Evolutionary conservation across 805 yeast species (phyloP).

Genomic region (Sugiyamaella smithiae): DNA sequence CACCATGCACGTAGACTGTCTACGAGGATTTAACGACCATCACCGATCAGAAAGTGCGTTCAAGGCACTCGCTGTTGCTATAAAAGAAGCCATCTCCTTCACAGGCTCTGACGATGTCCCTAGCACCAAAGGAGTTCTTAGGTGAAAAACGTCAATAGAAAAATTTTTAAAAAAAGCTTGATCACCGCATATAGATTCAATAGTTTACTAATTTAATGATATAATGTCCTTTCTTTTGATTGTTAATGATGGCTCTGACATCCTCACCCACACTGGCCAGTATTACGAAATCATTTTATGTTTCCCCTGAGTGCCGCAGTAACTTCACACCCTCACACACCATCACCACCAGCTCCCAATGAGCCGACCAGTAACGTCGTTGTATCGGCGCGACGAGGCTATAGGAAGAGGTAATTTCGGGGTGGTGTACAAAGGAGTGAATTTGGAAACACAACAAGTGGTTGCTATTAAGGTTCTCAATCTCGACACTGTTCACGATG

Average conservation of each 20-base stretch:
- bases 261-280: too few relatives aligned
- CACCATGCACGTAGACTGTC: constrained; percentile 90
- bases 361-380: constrained; percentile 26
- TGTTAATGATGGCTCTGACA: too few relatives aligned
- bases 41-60: constrained; percentile 96
- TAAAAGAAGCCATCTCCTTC: constrained; percentile 76
- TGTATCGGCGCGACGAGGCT: constrained; percentile 79
- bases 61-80: constrained; percentile 91
- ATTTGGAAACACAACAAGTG: constrained; percentile 58
- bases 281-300: too few relatives aligned
- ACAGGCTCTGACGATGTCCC: constrained; percentile 92
- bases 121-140: constrained; percentile 89
- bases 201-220: too few relatives aligned
- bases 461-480: constrained; percentile 93
- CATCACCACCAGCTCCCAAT: neutral
- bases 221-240: too few relatives aligned
- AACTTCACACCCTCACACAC: neutral
- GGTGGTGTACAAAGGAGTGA: constrained; percentile 80
- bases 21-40: constrained; percentile 93
- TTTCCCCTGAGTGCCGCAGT: constrained; percentile 3
- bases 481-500: constrained; percentile 90
- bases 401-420: constrained; percentile 98
- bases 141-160: too few relatives aligned
- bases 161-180: too few relatives aligned
- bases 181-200: too few relatives aligned